Percentiles rank a stretch among this genome's conserved stretches.
Evolutionary conservation across 2,329 filamentous ascomycete species (phyloP).

Genomic region (Trichoderma gracile): DNA sequence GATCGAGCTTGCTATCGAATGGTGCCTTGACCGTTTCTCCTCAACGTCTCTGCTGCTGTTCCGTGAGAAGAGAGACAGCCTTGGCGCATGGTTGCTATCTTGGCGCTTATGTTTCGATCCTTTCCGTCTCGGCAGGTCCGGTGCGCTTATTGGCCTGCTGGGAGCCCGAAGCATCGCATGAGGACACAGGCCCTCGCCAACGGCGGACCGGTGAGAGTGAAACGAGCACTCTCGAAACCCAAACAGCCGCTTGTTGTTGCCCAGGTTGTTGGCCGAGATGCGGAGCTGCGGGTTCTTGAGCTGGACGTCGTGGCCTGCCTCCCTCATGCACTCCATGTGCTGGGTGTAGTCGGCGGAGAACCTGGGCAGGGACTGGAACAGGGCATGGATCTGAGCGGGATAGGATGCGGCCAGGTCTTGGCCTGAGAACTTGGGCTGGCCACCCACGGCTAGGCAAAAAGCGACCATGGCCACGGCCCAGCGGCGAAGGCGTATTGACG

Average conservation of each 20-base stretch:
- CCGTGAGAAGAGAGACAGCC: constrained; percentile 18
- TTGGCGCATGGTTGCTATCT: constrained; percentile 1
- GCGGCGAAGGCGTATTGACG: constrained; percentile 55
- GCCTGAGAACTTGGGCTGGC: constrained; percentile 34
- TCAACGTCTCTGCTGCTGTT: constrained; percentile 19
- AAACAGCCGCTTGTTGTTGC: constrained; percentile 58
- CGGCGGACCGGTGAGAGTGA: constrained; percentile 56
- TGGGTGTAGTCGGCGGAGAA: constrained; percentile 53
- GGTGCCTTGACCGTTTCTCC: constrained; percentile 11
- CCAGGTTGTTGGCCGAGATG: constrained; percentile 56
- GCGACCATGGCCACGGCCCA: constrained; percentile 63
- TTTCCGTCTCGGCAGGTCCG: constrained; percentile 15
- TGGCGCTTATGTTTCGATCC: constrained; percentile 14
- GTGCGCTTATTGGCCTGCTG: constrained; percentile 23
- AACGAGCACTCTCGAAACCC: constrained; percentile 64
- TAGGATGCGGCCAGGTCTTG: constrained; percentile 35
- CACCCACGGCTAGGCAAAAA: constrained; percentile 50
- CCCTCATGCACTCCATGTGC: constrained; percentile 55
- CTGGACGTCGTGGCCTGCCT: constrained; percentile 52
- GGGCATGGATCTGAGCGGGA: constrained; percentile 43
- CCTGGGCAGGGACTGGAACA: constrained; percentile 48
- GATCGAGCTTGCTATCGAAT: constrained; percentile 20
- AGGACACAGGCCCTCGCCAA: constrained; percentile 57
- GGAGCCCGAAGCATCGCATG: constrained; percentile 37
- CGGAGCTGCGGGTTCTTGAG: constrained; percentile 63